Base-by-base conservation (phyloP, 176 grass and related monocot genomes). In the Miscanthus lutarioriparius region DNA sequence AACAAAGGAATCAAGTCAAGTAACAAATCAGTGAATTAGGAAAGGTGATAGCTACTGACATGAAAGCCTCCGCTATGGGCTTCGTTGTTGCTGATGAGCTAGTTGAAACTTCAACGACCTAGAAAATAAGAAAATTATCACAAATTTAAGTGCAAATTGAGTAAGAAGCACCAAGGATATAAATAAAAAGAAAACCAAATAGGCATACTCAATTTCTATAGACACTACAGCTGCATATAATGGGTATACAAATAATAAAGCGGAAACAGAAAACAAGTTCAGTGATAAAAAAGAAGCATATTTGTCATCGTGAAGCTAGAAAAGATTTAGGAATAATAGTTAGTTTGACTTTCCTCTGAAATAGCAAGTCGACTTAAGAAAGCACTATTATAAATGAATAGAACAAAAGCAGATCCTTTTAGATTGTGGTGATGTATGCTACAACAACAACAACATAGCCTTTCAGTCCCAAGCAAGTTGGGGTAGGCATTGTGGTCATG, bases 101-200 rank as follows among this genome's bases (percentile, higher is more conserved):
- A 12, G 91, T 89, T 47, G 77, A 95, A 84, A 98, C 93, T 87
- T 95, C 69, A 67, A 98, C 91, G 41, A 98, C 96, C 96, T 98
- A 84, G 71, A 91, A 77, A 75, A 81, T 37, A n/a, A 64, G 1
- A 89, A 75, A 86, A 38, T 37, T 67, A 86, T 58, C 68, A 10
- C 43, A 1, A 16, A 71, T 64, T 45, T 80, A 67, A 48, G 73
- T 41, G 39, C 1, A 79, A 70, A 41, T 68, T 13, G 35, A 85
- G 47, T 77, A 69, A 74, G 61, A 61, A 67, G 32, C 19, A 78
- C 25, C 25, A 16, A 26, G 2, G 20, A 30, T 13, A 7, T 41
- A 71, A 14, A 48, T 56, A 58, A 58, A 67, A 49, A 10, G 12
- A 59, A 22, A 72, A 67, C 16, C 4, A 1, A 10, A 38, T 36